A percentile compares a stretch with the other conserved stretches of the same genome.
These are phyloP conservation scores for Giardia duodenalis DNA, from an alignment of 208 protist genomes.

Conservation along the genomic window DNA sequence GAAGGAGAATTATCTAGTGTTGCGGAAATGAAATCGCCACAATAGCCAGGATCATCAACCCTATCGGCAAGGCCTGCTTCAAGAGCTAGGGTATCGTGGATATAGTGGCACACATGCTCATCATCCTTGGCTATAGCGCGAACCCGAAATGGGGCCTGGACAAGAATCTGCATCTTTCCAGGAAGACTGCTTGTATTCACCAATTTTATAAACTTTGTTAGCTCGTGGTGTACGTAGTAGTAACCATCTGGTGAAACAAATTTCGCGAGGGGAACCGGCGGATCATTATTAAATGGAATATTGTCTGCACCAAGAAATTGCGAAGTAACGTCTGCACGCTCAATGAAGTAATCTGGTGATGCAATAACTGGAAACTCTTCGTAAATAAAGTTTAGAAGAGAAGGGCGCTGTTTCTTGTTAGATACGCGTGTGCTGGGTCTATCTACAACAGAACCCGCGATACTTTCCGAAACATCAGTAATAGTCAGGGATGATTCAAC, in stretches of 20 bases:
- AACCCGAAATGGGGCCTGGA: background rate
- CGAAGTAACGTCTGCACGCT: background rate
- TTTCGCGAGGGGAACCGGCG: background rate
- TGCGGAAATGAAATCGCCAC: background rate
- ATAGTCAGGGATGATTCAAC: background rate
- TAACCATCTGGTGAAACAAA: background rate
- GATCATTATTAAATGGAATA: background rate
- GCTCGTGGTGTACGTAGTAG: background rate
- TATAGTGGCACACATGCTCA: background rate
- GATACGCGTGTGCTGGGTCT: background rate
- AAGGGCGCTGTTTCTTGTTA: background rate
- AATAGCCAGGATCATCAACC: background rate
- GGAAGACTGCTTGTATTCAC: background rate
- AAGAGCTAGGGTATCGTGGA: background rate
- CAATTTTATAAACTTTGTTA: background rate
- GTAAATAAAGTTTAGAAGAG: background rate
- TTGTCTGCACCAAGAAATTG: background rate
- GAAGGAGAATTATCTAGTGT: background rate
- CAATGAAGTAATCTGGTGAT: background rate
- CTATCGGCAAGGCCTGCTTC: background rate
- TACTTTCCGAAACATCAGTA: background rate
- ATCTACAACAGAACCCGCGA: background rate
- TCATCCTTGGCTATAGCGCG: background rate
- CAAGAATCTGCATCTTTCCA: background rate
- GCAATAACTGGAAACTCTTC: constrained; percentile 21